Base-by-base conservation (phyloP, 2,329 filamentous ascomycete genomes). In the Helminthosporium solani region DNA sequence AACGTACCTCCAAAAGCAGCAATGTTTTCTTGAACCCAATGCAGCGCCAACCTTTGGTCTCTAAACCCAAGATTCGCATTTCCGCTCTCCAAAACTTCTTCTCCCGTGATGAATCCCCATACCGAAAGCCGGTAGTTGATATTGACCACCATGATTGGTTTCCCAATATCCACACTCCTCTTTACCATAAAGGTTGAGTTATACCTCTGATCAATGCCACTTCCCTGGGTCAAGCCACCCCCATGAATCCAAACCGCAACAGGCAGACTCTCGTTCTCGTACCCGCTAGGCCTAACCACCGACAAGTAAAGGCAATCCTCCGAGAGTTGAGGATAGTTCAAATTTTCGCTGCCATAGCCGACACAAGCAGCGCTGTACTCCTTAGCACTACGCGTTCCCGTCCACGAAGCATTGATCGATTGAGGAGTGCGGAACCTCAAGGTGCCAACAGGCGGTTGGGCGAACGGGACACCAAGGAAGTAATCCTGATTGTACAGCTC, bases 81-180 rank as follows among this genome's bases (percentile, higher is more conserved):
- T 12, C 81, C 83, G 11, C 46, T 53, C n/a, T 63, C 49, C 7
- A 52, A 42, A 20, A 67, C 49, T 40, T 68, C 64, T 35, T 67
- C 50, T 33, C 63, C 62, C 20, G 79, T 76, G 19, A 88, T 66
- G 61, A 92, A 90, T 0, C 87, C 87, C 57, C 89, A 77, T 15
- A 60, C 55, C 45, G 57, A 58, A 31, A 88, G 72, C 11, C 85
- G 77, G 66, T 81, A 83, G 53, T 72, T 72, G 38, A 73, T 63
- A 44, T 46, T 68, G 3, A 74, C 68, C 1, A 54, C 68, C 28
- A 82, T 72, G 16, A 80, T 68, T 0, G 78, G 78, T 30, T 72
- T 67, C 0, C 70, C 73, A n/a, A 72, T 70, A 5, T 73, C 70
- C 0, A 68, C 64, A 0, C 75, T 75, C 14, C 77, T 60, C 47